Base-by-base conservation (phyloP, 2,329 filamentous ascomycete species). In the Exophiala bonariae region DNA sequence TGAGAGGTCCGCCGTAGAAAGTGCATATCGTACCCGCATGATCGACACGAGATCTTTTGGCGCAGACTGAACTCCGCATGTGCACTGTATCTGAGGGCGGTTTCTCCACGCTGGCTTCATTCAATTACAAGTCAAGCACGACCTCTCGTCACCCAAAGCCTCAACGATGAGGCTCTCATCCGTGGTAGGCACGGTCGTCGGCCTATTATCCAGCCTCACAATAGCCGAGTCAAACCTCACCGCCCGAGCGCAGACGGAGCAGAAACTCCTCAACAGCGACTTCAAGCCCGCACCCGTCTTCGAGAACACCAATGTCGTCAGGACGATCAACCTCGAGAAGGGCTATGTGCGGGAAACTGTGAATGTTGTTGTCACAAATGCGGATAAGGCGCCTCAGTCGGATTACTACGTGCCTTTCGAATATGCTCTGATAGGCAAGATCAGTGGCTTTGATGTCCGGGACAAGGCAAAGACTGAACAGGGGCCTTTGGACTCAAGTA, bases 371-470 rank as follows among this genome's bases (percentile, higher is more conserved):
- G 82, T 99, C 55, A 87, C 96, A 75, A 99, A 99, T 68, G 77
- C 87, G 58, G 88, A 86, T 63, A 78, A 80, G 52, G 75, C 85
- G 57, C 80, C 90, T 14, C 91, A 97, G 66, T 81, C 83, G 66
- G 86, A 95, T 69, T 99, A 99, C 78, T 97, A 86, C 69, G 63
- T 99, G 43, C 88, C 91, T 3, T 95, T 99, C 65, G 85, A 88
- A 47, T 76, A 84, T 49, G 80, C 85, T 54, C 77, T 89, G 68
- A 81, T 96, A 61, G 79, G 82, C 55, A 84, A 81, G 56, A 74
- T 97, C 54, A 93, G 92, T 56, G 89, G 86, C 31, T 73, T 99
- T 49, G 91, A 97, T 72, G 93, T 91, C 44, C 89, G 86, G 74
- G 89, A 97, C 68, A 93, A 91, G 77, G 96, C 96, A 70, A 81